Evolutionary conservation across 129 eudicot species (phyloP).

Genomic region (Apium graveolens): DNA sequence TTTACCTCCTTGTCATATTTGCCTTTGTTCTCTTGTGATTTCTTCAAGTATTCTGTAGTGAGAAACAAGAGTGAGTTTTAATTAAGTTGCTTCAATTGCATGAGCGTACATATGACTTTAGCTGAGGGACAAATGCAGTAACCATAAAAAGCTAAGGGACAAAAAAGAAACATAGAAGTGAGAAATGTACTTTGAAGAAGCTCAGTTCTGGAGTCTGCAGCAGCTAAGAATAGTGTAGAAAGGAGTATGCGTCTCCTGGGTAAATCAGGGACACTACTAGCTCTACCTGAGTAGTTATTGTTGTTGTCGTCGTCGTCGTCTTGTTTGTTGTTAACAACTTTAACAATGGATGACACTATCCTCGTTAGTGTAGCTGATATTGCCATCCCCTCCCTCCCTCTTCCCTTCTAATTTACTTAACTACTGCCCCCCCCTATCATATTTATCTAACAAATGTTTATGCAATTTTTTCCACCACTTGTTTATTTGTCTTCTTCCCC

Average conservation of each 20-base stretch:
- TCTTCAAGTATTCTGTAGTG: slow-evolving; percentile 61
- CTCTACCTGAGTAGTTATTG: too few relatives aligned
- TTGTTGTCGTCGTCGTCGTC: too few relatives aligned
- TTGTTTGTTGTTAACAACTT: slow-evolving; percentile 17
- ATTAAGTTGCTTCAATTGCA: too few relatives aligned
- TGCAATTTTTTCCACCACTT: background rate
- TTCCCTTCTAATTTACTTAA: background rate
- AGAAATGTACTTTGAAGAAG: slow-evolving; percentile 51
- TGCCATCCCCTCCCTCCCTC: slow-evolving; percentile 19
- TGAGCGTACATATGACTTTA: too few relatives aligned
- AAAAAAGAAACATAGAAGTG: background rate
- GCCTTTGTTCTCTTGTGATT: slow-evolving; percentile 70
- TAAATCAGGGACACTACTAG: slow-evolving; percentile 17
- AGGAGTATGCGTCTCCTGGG: slow-evolving; percentile 55
- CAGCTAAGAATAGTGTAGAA: slow-evolving; percentile 32
- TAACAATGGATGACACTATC: slow-evolving; percentile 37
- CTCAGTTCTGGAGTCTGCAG: slow-evolving; percentile 49
- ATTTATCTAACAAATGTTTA: background rate
- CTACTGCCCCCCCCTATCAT: background rate
- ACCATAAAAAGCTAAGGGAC: background rate
- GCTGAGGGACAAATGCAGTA: too few relatives aligned
- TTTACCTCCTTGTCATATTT: slow-evolving; percentile 88
- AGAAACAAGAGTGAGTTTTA: background rate
- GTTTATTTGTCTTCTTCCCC: background rate
- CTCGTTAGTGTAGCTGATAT: slow-evolving; percentile 33